Evolutionary conservation across 2,329 filamentous ascomycete species (phyloP), one percentile per base, ranked within the genome.

Genomic region (Chlorencoelia australis): DNA sequence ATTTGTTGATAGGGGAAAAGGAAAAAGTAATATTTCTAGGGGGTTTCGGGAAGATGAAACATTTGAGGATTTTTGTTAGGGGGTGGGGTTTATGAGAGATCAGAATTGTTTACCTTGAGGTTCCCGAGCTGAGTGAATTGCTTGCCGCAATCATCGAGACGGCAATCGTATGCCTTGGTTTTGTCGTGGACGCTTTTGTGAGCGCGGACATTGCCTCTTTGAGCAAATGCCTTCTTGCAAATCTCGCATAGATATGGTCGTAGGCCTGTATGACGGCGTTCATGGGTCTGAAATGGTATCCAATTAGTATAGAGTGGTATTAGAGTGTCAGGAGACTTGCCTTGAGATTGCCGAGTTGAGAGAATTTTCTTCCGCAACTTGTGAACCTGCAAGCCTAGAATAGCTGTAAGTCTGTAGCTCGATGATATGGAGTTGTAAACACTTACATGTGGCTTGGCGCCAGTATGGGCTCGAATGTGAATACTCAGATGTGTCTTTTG

Each of bases 401-500:
- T 6, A 30, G n/a, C n/a, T 14, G 2, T 4, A 8, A 16, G 7
- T 6, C 24, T 3, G 6, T 13, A 14, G 10, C n/a, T 15, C 8
- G 7, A 21, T 33, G 17, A 16, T n/a, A n/a, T n/a, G n/a, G n/a
- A n/a, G n/a, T n/a, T n/a, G n/a, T n/a, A n/a, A n/a, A n/a, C 27
- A 66, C 84, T 68, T 65, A 94, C 82, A 57, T 89, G 95, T 42
- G 89, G 89, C 57, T 87, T 91, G 36, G 82, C 77, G 11, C 91
- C 91, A 2, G 85, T 94, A 59, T 98, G 91, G 4, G 82, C 80
- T 46, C 88, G 73, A 30, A 75, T 78, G 58, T 98, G 91, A 32
- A 93, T 95, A 43, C 91, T 82, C 8, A 95, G 70, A 51, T 96
- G 89, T 1, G 88, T 94, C 62, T 89, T 94, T 56, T 96, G 89